Conservation (phyloP, 1,139 yeast genomes). For the Candida smagusa region DNA sequence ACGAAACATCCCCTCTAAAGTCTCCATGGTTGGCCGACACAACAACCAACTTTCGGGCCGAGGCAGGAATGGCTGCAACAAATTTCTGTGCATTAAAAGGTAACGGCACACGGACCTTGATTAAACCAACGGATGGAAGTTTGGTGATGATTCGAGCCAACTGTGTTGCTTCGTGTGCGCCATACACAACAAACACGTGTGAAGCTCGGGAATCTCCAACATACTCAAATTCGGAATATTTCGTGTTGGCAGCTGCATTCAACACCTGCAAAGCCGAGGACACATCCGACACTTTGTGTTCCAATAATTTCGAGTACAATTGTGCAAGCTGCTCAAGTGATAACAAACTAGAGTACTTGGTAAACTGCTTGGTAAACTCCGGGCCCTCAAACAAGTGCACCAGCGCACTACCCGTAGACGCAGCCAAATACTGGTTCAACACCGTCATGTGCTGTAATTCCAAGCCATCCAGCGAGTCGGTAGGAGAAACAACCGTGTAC, state of each 20-base stretch:
- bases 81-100: conserved; percentile 70
- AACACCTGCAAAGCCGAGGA: conserved; percentile 47
- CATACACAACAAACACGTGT: conserved; percentile 74
- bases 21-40: conserved; percentile 32
- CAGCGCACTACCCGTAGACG: conserved; percentile 51
- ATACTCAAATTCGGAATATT: conserved; percentile 69
- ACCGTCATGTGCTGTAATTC: conserved; percentile 72
- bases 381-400: conserved; percentile 81
- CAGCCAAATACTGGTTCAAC: conserved; percentile 62
- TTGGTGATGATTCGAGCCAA: conserved; percentile 46
- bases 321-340: conserved; percentile 44
- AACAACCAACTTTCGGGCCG: conserved; percentile 61
- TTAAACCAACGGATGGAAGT: conserved; percentile 48
- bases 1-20: conserved; percentile 68
- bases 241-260: conserved; percentile 57
- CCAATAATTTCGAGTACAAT: conserved; percentile 37
- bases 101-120: conserved; percentile 73
- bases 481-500: conserved; percentile 72
- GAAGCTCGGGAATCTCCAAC: conserved; percentile 59
- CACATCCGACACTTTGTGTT: conserved; percentile 16
- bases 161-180: conserved; percentile 63
- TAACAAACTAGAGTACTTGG: conserved; percentile 46
- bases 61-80: conserved; percentile 52
- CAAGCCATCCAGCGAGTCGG: conserved; percentile 39
- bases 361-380: conserved; percentile 55